A percentile compares a stretch with the other conserved stretches of the same genome.
These are phyloP conservation scores for Gillenia trifoliata DNA, from an alignment of 306 rosid species.

Conservation along the genomic window DNA sequence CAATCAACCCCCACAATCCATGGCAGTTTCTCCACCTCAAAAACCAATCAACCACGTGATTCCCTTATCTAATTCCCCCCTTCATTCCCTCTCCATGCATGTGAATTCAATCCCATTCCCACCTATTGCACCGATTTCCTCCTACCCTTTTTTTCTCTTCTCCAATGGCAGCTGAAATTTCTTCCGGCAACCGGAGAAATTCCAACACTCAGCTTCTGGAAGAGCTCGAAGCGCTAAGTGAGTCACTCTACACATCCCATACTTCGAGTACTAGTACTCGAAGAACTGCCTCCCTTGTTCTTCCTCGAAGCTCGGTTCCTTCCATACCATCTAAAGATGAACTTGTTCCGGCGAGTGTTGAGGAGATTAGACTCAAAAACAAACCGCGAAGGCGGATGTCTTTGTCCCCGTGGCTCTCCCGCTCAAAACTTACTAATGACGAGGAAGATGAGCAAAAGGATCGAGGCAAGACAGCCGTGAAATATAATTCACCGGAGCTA, in stretches of 20 bases:
- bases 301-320: conserved; percentile 66
- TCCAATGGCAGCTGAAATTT: conserved; percentile 47
- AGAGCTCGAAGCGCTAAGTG: conserved; percentile 81
- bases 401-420: conserved; percentile 85
- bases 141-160: conserved; percentile 1
- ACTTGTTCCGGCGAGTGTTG: conserved; percentile 16
- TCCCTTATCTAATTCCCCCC: neutral
- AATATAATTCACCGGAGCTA: conserved; percentile 19
- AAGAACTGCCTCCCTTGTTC: conserved; percentile 87
- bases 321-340: conserved; percentile 45
- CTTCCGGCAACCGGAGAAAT: conserved; percentile 30
- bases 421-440: conserved; percentile 45
- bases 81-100: neutral
- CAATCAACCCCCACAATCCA: conserved; percentile 3
- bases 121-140: neutral
- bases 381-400: conserved; percentile 72
- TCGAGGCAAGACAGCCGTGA: neutral
- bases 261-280: conserved; percentile 38
- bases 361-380: conserved; percentile 20
- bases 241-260: conserved; percentile 72
- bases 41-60: conserved; percentile 21
- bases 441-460: conserved; percentile 16
- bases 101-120: neutral
- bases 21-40: conserved; percentile 32
- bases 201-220: conserved; percentile 68